These are phyloP conservation scores for Globomyces sp. DNA, from an alignment of 371 early-diverging fungal genomes.

Conservation along the genomic window DNA sequence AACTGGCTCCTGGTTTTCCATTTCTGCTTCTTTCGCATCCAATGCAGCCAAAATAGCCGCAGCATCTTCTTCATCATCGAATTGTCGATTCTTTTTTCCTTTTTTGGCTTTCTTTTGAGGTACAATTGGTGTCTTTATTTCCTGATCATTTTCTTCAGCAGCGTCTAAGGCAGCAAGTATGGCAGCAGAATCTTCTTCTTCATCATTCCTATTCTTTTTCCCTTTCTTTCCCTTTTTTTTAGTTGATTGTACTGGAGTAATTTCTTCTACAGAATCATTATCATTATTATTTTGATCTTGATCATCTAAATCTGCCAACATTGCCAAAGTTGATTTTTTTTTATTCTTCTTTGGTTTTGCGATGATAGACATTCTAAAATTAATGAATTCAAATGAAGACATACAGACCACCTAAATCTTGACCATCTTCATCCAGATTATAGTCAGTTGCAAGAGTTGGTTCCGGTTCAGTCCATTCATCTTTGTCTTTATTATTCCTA, in stretches of 20 bases:
- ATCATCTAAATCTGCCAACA: too few species aligned
- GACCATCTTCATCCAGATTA: constrained; percentile 27
- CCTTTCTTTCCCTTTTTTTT: constrained; percentile 20
- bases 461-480: constrained; percentile 7
- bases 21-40: constrained; percentile 30
- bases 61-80: constrained; percentile 45
- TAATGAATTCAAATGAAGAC: too few species aligned
- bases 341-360: constrained; percentile 11
- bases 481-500: constrained; percentile 8
- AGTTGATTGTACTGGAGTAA: background rate
- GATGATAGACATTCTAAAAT: constrained; percentile 18
- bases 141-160: constrained; percentile 20
- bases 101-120: constrained; percentile 30
- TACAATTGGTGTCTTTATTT: constrained; percentile 20
- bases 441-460: background rate
- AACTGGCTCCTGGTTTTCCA: constrained; percentile 2
- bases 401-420: constrained; percentile 24
- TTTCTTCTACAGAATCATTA: constrained; percentile 1
- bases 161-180: constrained; percentile 42
- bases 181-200: constrained; percentile 47
- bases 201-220: constrained; percentile 22
- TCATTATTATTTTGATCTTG: background rate
- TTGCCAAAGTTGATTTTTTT: background rate
- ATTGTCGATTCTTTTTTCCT: constrained; percentile 24
- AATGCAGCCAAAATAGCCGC: constrained; percentile 41